Base-by-base conservation (phyloP, 257 asterid genomes). In the Haberlea rhodopensis region DNA sequence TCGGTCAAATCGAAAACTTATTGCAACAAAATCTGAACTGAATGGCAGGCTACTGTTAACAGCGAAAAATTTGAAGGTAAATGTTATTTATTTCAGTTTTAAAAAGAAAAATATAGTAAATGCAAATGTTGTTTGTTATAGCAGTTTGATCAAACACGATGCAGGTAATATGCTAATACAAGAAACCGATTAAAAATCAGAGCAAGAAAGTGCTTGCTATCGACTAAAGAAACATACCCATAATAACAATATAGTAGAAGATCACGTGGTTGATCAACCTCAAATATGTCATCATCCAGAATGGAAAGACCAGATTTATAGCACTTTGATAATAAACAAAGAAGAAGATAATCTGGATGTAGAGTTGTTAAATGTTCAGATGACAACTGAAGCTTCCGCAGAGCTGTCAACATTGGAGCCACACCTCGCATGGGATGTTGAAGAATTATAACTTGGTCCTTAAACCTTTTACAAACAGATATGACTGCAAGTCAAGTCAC, bases 181-280 rank as follows among this genome's bases (percentile, higher is more conserved):
- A 51, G 45, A 24, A 65, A 37, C 48, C 57, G 57, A 49, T 57
- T 16, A 32, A 23, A 75, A 46, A 25, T 31, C 54, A 34, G 16
- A 52, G 27, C 56, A 45, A 48, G 11, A 11, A 18, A 48, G n/a
- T n/a, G n/a, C n/a, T n/a, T 34, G n/a, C 43, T 59, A 71, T 23
- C 31, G 45, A 7, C 68, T 19, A 34, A 70, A 66, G 27, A 60
- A 71, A 61, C 94, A 74, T 53, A 89, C 99, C 97, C 99, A 59
- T 89, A 92, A 70, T 89, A 92, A 77, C 96, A 87, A 59, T 89
- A 92, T 19, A 92, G 88, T 58, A 79, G 87, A 68, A 89, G 86
- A 59, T 92, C 99, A 62, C 88, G 90, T 20, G 97, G 97, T 70
- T 87, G 95, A 71, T 89, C 96, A 62, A 81, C 85, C 78, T 92